Evolutionary conservation across 805 yeast species (phyloP), one percentile per base, ranked within the genome.

Genomic region (Zygosaccharomyces bailii): DNA sequence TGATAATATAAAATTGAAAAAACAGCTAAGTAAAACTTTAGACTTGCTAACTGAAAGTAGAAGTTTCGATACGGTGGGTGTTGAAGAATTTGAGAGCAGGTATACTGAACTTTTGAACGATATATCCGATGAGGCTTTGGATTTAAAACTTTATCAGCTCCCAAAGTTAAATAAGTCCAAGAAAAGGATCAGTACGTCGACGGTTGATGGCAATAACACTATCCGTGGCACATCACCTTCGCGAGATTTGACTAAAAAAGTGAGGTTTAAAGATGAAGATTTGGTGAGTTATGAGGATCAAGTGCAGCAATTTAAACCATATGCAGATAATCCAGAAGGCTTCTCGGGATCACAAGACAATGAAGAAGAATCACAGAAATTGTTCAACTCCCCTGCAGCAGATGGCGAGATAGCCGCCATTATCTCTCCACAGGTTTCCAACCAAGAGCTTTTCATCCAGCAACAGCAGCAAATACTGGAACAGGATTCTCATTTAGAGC

Each of bases 391-490:
- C 31, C 20, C 45, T 19, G 27, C 17, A 9, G 24, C 11, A 24
- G 18, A 19, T 13, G 21, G 29, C 5, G 30, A 33, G 19, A 36
- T 19, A 4, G 29, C 19, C 4, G 16, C 43, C 14, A n/a, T 32
- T 5, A 31, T 42, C 9, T 23, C 46, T n/a, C 44, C 48, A 1
- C 34, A 27, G 13, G 32, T 57, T 7, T 52, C 70, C 1, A 72
- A 70, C 42, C 64, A 61, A 24, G 70, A 67, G 4, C 16, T 71
- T 3, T 68, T 70, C 24, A 56, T 60, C 8, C 68, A 66, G 43
- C 75, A 79, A 44, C 76, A 76, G 44, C 79, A 75, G 46, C 72
- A 73, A 42, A 43, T 77, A 6, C 47, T 67, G 13, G 60, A 66
- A 13, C 83, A 79, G 47, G 82, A 78, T 50, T 53, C 59, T 1